These are phyloP conservation scores for Yamadazyma nakazawae DNA, from an alignment of 805 yeast genomes.

Conservation along the genomic window DNA sequence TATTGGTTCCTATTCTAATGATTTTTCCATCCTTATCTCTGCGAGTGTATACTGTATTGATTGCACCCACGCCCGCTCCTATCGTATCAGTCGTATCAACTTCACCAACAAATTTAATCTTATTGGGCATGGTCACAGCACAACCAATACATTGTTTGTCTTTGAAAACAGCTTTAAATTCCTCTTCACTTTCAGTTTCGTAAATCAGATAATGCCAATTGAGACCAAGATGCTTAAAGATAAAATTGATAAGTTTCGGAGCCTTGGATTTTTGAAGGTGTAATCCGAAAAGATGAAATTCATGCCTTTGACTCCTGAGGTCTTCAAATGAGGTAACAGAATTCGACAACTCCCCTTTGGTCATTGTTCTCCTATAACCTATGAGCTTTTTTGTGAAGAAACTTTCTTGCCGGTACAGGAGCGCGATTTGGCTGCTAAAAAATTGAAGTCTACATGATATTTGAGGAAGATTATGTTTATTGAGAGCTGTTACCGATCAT, in stretches of 20 bases:
- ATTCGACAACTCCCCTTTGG: neutral
- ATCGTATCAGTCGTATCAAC: constrained; percentile 26
- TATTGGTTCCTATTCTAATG: constrained; percentile 26
- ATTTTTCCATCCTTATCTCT: constrained; percentile 9
- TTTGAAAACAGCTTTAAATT: constrained; percentile 16
- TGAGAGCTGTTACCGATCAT: neutral
- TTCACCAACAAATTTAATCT: constrained; percentile 22
- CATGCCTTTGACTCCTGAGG: constrained; percentile 2
- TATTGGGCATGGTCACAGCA: constrained; percentile 33
- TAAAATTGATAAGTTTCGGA: constrained; percentile 24
- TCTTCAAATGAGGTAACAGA: constrained; percentile 5
- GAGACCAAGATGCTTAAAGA: constrained; percentile 21
- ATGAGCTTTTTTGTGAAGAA: no score
- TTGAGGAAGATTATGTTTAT: neutral
- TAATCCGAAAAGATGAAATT: constrained; percentile 21
- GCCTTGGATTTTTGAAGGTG: constrained; percentile 24
- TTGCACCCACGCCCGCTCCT: constrained; percentile 32
- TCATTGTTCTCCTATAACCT: no score
- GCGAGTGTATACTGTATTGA: constrained; percentile 30
- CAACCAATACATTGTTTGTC: constrained; percentile 19
- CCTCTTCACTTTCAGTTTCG: constrained; percentile 20
- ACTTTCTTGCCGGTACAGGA: neutral
- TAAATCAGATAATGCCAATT: constrained; percentile 22
- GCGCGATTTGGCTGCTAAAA: neutral
- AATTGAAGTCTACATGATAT: no score